Conservation (phyloP, 495 filamentous ascomycete species). For the Jackrogersella multiformis region DNA sequence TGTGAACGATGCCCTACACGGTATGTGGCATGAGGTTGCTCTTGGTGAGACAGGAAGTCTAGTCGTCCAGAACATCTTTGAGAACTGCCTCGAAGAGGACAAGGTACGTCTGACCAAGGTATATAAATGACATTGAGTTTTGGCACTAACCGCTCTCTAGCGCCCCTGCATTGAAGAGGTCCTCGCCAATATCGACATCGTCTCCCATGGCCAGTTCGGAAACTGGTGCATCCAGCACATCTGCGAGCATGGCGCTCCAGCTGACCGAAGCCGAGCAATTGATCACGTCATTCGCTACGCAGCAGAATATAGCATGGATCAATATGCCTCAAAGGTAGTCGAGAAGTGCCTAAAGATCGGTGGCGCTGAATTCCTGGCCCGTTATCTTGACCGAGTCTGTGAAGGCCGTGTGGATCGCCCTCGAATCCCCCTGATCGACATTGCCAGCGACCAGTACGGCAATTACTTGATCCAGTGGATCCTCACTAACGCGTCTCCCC, state of each 20-base stretch:
- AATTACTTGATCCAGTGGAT: slow-evolving; percentile 99
- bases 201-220: slow-evolving; percentile 97
- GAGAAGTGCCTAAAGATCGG: slow-evolving; percentile 99
- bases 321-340: slow-evolving; percentile 98
- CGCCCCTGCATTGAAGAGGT: slow-evolving; percentile 97
- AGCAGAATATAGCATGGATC: slow-evolving; percentile 97
- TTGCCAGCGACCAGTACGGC: slow-evolving; percentile 97
- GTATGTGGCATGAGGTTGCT: slow-evolving; percentile 99
- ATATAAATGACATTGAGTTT: not conserved
- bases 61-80: slow-evolving; percentile 99
- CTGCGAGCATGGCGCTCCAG: slow-evolving; percentile 93
- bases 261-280: slow-evolving; percentile 89
- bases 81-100: slow-evolving; percentile 98
- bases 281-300: slow-evolving; percentile 94
- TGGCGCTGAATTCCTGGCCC: slow-evolving; percentile 86
- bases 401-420: slow-evolving; percentile 90
- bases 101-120: slow-evolving; percentile 69
- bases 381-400: slow-evolving; percentile 93
- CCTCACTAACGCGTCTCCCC: slow-evolving; percentile 81
- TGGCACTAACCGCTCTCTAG: slow-evolving; percentile 61
- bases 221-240: slow-evolving; percentile 99
- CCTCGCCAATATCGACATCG: slow-evolving; percentile 88
- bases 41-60: slow-evolving; percentile 96
- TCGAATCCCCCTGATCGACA: slow-evolving; percentile 96
- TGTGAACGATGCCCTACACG: slow-evolving; percentile 92